A percentile compares a stretch with the other conserved stretches of the same genome.
phyloP scores from a whole-genome alignment of 805 yeast species.

The Schwanniomyces yamadae region DNA sequence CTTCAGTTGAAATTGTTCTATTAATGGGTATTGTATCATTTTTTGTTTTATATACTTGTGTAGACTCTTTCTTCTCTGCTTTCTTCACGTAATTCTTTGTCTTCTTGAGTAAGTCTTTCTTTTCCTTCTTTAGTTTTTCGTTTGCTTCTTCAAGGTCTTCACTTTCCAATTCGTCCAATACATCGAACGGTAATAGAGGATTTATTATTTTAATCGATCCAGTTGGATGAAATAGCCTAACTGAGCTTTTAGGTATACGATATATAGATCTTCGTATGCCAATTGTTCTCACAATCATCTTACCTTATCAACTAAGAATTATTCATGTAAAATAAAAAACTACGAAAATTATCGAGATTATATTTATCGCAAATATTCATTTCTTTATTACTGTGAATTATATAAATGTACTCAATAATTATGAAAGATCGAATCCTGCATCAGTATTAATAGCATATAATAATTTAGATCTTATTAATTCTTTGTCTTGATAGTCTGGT shows the following conservation, averaged over 20 bases:
- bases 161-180: conserved; percentile 33
- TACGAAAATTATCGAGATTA: no score
- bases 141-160: conserved; percentile 31
- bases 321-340: no score
- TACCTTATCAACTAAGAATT: no score
- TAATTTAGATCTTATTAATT: conserved; percentile 57
- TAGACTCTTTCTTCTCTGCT: conserved; percentile 6
- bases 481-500: conserved; percentile 74
- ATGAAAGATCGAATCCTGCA: conserved; percentile 85
- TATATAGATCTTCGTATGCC: neutral
- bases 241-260: neutral
- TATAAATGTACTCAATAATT: conserved; percentile 1
- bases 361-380: neutral
- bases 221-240: conserved; percentile 1
- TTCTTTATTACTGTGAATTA: neutral
- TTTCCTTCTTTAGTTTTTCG: conserved; percentile 26
- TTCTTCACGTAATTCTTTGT: conserved; percentile 16
- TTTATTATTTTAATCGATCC: conserved; percentile 19
- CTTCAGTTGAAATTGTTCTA: conserved; percentile 8
- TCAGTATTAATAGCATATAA: conserved; percentile 77
- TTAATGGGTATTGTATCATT: conserved; percentile 12
- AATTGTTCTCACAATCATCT: neutral
- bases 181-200: conserved; percentile 43
- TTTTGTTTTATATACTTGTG: conserved; percentile 7
- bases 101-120: conserved; percentile 23